These are phyloP conservation scores for Pythium sp. DNA, from an alignment of 352 stramenopile species.

Conservation along the genomic window DNA sequence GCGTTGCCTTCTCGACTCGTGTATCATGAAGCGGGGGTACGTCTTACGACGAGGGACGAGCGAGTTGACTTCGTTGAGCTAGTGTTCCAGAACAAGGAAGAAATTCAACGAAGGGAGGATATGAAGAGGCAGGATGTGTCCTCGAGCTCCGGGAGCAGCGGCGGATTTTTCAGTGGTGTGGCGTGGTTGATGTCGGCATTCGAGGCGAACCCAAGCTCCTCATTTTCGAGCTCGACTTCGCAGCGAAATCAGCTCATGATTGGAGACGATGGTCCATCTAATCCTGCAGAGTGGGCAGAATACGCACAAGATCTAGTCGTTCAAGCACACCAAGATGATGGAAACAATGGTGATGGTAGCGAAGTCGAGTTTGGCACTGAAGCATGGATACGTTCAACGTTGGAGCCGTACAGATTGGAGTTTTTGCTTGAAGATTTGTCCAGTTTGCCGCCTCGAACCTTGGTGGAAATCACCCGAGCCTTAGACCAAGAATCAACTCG, in stretches of 20 bases:
- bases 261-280: slow-evolving; percentile 27
- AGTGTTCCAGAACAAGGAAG: slow-evolving; percentile 57
- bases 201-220: slow-evolving; percentile 39
- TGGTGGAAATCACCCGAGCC: slow-evolving; percentile 50
- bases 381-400: slow-evolving; percentile 53
- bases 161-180: slow-evolving; percentile 70
- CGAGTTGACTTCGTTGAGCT: slow-evolving; percentile 52
- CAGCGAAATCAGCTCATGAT: neutral
- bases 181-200: slow-evolving; percentile 72
- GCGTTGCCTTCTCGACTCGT: slow-evolving; percentile 52
- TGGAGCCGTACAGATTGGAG: slow-evolving; percentile 71
- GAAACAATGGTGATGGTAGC: slow-evolving; percentile 12
- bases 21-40: slow-evolving; percentile 13
- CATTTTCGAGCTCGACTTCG: slow-evolving; percentile 12
- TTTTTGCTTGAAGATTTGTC: slow-evolving; percentile 59
- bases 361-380: slow-evolving; percentile 43
- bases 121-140: slow-evolving; percentile 33
- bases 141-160: slow-evolving; percentile 17
- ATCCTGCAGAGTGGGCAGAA: slow-evolving; percentile 39
- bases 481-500: slow-evolving; percentile 54
- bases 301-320: slow-evolving; percentile 52
- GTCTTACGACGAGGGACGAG: slow-evolving; percentile 40
- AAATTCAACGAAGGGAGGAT: slow-evolving; percentile 44
- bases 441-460: slow-evolving; percentile 36
- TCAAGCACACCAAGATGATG: slow-evolving; percentile 10